Percentiles rank a stretch among this genome's conserved stretches.
phyloP scores from a whole-genome alignment of 1,284 basidiomycete genomes.

The Sanguinoderma infundibulare region DNA sequence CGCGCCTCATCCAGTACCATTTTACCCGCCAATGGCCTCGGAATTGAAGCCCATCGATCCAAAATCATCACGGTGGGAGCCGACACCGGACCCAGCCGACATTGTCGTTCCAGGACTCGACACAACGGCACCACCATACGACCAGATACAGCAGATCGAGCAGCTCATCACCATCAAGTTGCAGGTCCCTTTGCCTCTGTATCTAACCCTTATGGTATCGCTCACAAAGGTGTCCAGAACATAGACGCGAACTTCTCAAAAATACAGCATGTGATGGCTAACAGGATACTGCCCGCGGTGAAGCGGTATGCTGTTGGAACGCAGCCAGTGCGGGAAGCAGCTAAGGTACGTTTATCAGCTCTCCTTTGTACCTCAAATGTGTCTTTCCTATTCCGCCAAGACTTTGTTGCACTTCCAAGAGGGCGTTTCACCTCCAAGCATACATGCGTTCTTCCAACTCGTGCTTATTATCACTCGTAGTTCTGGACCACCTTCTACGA shows the following conservation, averaged over 20 bases:
- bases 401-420: neutral
- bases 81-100: slow-evolving; percentile 61
- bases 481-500: slow-evolving; percentile 98
- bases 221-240: slow-evolving; percentile 56
- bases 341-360: slow-evolving; percentile 60
- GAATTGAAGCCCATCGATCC: slow-evolving; percentile 34
- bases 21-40: slow-evolving; percentile 12
- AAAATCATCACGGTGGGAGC: slow-evolving; percentile 58
- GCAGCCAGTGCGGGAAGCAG: slow-evolving; percentile 87
- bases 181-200: slow-evolving; percentile 51
- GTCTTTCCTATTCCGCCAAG: neutral
- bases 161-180: slow-evolving; percentile 91
- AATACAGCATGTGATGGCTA: slow-evolving; percentile 87
- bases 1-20: too few relatives aligned
- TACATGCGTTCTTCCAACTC: neutral
- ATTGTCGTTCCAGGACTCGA: slow-evolving; percentile 80
- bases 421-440: neutral
- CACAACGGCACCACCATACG: slow-evolving; percentile 71
- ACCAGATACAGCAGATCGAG: slow-evolving; percentile 94
- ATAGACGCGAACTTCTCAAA: slow-evolving; percentile 94
- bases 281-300: slow-evolving; percentile 82
- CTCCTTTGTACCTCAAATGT: neutral
- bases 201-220: neutral
- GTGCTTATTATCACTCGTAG: slow-evolving; percentile 41
- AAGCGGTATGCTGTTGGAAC: slow-evolving; percentile 88